Conservation (phyloP, 2,329 filamentous ascomycete species). For the Trichoderma arundinaceum region DNA sequence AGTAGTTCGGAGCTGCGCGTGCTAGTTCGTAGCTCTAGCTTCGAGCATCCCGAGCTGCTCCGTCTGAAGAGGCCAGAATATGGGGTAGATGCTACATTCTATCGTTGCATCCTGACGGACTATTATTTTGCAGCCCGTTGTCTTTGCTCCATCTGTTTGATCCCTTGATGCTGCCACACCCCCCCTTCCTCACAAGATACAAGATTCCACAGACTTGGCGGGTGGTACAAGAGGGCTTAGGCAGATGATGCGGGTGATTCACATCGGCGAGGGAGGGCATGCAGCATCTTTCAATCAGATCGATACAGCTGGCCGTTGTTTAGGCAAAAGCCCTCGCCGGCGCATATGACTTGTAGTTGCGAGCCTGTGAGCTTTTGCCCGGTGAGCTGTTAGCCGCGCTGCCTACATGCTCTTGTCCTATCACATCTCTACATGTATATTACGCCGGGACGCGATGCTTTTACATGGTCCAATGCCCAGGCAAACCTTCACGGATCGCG, state of each 20-base stretch:
- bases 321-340: slow-evolving; percentile 17
- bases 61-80: background rate
- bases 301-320: slow-evolving; percentile 24
- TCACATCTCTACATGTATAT: no score
- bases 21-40: background rate
- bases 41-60: slow-evolving; percentile 3
- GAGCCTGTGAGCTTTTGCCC: background rate
- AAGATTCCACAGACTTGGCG: background rate
- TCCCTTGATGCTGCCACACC: background rate
- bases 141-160: background rate
- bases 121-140: slow-evolving; percentile 1
- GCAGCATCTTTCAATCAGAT: slow-evolving; percentile 14
- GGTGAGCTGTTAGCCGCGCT: no score
- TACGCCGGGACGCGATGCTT: no score
- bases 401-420: no score
- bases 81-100: background rate
- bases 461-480: background rate
- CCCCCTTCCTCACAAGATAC: background rate
- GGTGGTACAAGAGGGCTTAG: slow-evolving; percentile 12
- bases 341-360: background rate
- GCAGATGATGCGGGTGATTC: slow-evolving; percentile 26
- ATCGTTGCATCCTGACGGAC: slow-evolving; percentile 16
- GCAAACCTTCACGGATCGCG: background rate
- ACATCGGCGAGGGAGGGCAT: background rate
- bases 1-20: no score